Percentiles rank a stretch among this genome's conserved stretches.
These are phyloP conservation scores for Pleurotus tuber-regium DNA, from an alignment of 768 basidiomycete species.

Conservation along the genomic window DNA sequence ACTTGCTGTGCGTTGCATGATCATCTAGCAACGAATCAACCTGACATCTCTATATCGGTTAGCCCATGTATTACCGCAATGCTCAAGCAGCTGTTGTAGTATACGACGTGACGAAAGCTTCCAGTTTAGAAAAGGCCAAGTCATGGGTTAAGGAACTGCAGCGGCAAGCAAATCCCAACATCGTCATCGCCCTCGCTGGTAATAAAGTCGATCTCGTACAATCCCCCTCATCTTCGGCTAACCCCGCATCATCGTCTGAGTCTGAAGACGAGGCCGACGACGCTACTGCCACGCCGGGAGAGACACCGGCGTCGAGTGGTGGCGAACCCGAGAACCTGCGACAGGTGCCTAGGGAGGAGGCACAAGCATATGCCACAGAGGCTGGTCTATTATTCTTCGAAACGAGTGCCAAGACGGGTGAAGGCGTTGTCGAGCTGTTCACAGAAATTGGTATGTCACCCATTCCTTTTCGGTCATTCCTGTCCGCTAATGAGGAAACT, in stretches of 20 bases:
- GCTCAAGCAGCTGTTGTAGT: constrained; percentile 98
- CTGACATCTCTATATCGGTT: constrained; percentile 11
- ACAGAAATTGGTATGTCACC: constrained; percentile 86
- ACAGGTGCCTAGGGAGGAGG: constrained; percentile 93
- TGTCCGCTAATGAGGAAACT: constrained; percentile 6
- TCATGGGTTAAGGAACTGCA: constrained; percentile 99
- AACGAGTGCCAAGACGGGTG: constrained; percentile 95
- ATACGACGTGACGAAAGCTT: constrained; percentile 95
- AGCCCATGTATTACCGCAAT: constrained; percentile 99
- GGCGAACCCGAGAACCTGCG: constrained; percentile 71
- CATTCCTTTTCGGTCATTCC: constrained; percentile 1
- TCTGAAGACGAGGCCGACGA: constrained; percentile 91
- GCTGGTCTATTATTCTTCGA: constrained; percentile 96
- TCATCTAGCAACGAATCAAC: constrained; percentile 14
- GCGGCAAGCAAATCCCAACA: constrained; percentile 97
- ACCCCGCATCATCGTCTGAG: constrained; percentile 52
- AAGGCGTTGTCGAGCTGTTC: constrained; percentile 94
- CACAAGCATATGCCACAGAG: constrained; percentile 94
- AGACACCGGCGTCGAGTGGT: constrained; percentile 48
- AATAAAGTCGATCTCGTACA: constrained; percentile 96
- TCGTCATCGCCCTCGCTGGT: constrained; percentile 96
- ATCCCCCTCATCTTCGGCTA: constrained; percentile 50
- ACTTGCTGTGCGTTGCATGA: constrained; percentile 65
- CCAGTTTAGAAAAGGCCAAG: constrained; percentile 97
- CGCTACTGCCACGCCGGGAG: constrained; percentile 85